These are phyloP conservation scores for Hypericum perforatum DNA, from an alignment of 345 rosid genomes.

Conservation along the genomic window DNA sequence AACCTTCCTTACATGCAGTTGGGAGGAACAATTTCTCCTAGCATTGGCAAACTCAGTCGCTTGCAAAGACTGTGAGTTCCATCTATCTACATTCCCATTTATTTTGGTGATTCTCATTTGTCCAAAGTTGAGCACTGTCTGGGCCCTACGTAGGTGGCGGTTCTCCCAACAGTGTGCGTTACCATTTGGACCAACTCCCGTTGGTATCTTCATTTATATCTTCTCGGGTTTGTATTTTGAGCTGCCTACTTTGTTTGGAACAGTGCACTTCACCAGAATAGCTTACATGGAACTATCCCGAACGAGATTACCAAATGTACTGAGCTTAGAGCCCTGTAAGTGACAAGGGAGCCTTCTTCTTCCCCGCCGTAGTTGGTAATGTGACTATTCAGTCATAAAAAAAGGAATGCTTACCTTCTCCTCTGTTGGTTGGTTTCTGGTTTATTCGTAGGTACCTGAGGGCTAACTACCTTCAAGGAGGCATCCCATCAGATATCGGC, in stretches of 20 bases:
- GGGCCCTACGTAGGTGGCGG: conserved; percentile 2
- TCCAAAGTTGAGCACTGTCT: neutral
- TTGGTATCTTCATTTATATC: no score
- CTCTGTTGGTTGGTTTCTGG: neutral
- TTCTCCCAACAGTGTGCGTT: no score
- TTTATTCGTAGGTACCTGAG: conserved; percentile 55
- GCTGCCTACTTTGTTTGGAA: conserved; percentile 1
- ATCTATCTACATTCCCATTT: no score
- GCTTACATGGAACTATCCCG: conserved; percentile 78
- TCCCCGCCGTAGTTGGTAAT: neutral
- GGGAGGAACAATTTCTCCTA: conserved; percentile 78
- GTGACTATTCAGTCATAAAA: neutral
- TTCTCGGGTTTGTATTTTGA: neutral
- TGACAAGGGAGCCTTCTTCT: conserved; percentile 1
- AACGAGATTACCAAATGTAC: conserved; percentile 65
- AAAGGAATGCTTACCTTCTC: neutral
- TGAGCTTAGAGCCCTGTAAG: conserved; percentile 89
- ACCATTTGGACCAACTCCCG: no score
- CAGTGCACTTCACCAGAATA: conserved; percentile 91
- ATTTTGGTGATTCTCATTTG: neutral
- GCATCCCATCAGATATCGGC: conserved; percentile 72
- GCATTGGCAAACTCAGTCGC: conserved; percentile 70
- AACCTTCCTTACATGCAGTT: conserved; percentile 85
- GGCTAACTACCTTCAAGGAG: conserved; percentile 86
- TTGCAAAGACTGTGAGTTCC: conserved; percentile 81